Percentiles rank a stretch among this genome's conserved stretches.
Evolutionary conservation across 345 rosid genomes (phyloP).

Genomic region (Hibiscus trionum): DNA sequence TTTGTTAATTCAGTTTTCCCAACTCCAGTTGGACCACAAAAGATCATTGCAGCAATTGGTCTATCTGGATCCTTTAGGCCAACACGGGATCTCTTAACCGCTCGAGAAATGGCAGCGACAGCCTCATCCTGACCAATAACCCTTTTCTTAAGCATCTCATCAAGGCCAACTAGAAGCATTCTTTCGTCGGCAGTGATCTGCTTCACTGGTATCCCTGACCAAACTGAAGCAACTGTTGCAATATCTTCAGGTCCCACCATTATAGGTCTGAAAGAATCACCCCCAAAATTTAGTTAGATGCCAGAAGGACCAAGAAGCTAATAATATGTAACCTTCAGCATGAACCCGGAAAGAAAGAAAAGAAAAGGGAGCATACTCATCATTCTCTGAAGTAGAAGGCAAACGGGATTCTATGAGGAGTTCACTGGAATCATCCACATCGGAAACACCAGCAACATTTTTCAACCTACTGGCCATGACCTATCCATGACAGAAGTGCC

Average conservation of each 20-base stretch:
- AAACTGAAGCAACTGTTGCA: constrained; percentile 83
- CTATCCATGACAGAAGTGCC: constrained; percentile 26
- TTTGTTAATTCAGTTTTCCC: constrained; percentile 94
- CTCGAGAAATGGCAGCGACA: constrained; percentile 84
- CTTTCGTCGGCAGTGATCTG: constrained; percentile 95
- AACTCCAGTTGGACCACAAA: constrained; percentile 98
- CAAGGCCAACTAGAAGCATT: constrained; percentile 62
- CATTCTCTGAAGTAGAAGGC: constrained; percentile 39
- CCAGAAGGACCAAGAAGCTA: not conserved
- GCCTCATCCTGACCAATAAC: constrained; percentile 98
- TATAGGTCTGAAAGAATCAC: constrained; percentile 47
- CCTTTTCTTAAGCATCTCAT: constrained; percentile 66
- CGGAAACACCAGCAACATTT: constrained; percentile 34
- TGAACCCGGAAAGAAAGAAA: not conserved
- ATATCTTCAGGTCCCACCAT: constrained; percentile 88
- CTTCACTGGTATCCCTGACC: constrained; percentile 98
- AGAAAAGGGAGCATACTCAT: constrained; percentile 47
- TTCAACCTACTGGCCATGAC: constrained; percentile 53
- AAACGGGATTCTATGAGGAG: constrained; percentile 40
- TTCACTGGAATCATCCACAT: constrained; percentile 37
- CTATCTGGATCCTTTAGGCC: constrained; percentile 87
- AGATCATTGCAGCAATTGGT: constrained; percentile 93
- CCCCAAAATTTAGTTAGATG: constrained; percentile 4
- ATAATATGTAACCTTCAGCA: constrained; percentile 10
- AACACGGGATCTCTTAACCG: constrained; percentile 87